These are phyloP conservation scores for Penicillium thymicola DNA, from an alignment of 2,329 filamentous ascomycete genomes.

Conservation along the genomic window DNA sequence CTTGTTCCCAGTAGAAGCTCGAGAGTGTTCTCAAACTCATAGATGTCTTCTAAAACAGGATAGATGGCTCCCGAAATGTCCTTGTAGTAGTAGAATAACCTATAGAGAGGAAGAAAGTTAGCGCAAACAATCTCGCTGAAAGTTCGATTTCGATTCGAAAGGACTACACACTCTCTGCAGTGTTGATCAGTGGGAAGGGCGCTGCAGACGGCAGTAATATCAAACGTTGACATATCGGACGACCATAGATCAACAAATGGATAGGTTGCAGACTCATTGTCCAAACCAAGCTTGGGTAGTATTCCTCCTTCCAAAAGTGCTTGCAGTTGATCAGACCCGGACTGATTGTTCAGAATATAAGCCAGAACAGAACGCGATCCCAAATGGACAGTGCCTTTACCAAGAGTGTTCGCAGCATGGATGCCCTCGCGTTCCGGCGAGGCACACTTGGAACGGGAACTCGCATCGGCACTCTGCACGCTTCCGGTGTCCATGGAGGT, in stretches of 20 bases:
- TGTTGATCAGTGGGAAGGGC: slow-evolving; percentile 58
- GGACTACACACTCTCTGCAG: slow-evolving; percentile 48
- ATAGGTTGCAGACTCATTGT: slow-evolving; percentile 63
- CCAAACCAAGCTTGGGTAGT: slow-evolving; percentile 59
- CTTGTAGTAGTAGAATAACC: slow-evolving; percentile 56
- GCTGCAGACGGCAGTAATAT: slow-evolving; percentile 57
- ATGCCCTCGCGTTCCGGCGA: slow-evolving; percentile 53
- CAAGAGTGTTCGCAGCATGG: slow-evolving; percentile 58
- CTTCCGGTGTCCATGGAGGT: slow-evolving; percentile 29
- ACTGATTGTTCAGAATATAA: slow-evolving; percentile 56
- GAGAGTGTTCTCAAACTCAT: slow-evolving; percentile 54
- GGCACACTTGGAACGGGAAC: slow-evolving; percentile 31
- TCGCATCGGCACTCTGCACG: slow-evolving; percentile 31
- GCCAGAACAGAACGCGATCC: slow-evolving; percentile 61
- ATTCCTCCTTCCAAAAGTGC: slow-evolving; percentile 60
- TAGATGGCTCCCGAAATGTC: slow-evolving; percentile 60
- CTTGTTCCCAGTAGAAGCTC: slow-evolving; percentile 54
- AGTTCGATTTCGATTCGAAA: not conserved
- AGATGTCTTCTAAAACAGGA: slow-evolving; percentile 57
- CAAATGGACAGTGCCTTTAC: slow-evolving; percentile 60
- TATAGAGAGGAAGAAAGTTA: slow-evolving; percentile 19
- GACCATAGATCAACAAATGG: slow-evolving; percentile 65
- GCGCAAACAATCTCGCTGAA: not conserved
- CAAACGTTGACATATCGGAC: slow-evolving; percentile 56
- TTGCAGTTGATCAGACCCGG: slow-evolving; percentile 48